phyloP scores from a whole-genome alignment of 805 yeast genomes.

The Yamadazyma sp. region DNA sequence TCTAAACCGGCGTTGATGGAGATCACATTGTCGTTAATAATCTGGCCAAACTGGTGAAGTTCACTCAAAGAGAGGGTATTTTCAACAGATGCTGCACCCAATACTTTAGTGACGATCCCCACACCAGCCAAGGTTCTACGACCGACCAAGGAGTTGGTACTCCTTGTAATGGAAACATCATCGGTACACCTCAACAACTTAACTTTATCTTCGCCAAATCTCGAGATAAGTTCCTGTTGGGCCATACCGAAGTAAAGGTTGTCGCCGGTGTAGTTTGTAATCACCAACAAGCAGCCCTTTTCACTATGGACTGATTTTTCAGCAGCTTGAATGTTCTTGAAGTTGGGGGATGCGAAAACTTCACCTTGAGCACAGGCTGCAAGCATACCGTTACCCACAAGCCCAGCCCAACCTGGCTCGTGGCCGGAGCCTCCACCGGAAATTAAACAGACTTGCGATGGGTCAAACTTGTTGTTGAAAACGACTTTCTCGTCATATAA shows the following conservation, averaged over 20 bases:
- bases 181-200: slow-evolving; percentile 31
- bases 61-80: slow-evolving; percentile 21
- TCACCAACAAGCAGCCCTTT: slow-evolving; percentile 32
- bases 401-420: slow-evolving; percentile 43
- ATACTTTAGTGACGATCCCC: slow-evolving; percentile 28
- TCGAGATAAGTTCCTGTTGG: slow-evolving; percentile 32
- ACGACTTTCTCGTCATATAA: slow-evolving; percentile 39
- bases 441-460: slow-evolving; percentile 29
- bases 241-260: slow-evolving; percentile 42
- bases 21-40: slow-evolving; percentile 26
- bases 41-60: slow-evolving; percentile 27
- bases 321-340: slow-evolving; percentile 37
- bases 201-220: slow-evolving; percentile 30
- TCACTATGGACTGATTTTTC: slow-evolving; percentile 35
- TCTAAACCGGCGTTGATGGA: slow-evolving; percentile 39
- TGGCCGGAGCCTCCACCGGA: slow-evolving; percentile 47
- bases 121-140: slow-evolving; percentile 38
- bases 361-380: slow-evolving; percentile 43
- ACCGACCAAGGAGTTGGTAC: slow-evolving; percentile 32
- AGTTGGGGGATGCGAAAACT: slow-evolving; percentile 43
- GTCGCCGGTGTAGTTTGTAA: slow-evolving; percentile 42
- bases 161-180: slow-evolving; percentile 35
- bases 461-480: slow-evolving; percentile 29
- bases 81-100: slow-evolving; percentile 33
- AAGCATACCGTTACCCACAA: slow-evolving; percentile 39